A percentile compares a stretch with the other conserved stretches of the same genome.
These are phyloP conservation scores for Coemansia sp. DNA, from an alignment of 192 early-diverging fungal genomes.

Conservation along the genomic window DNA sequence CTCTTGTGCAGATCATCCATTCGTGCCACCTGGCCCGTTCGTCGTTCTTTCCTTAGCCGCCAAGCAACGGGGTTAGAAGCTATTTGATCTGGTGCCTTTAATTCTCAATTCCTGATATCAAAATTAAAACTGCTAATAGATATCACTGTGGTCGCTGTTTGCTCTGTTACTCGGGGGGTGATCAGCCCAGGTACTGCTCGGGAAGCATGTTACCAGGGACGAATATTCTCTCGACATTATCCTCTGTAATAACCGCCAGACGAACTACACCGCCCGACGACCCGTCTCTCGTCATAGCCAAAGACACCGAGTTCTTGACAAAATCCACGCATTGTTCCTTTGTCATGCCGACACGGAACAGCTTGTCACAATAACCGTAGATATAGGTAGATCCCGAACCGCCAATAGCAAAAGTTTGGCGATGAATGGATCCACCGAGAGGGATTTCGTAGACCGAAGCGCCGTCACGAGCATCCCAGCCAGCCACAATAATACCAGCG, in stretches of 20 bases:
- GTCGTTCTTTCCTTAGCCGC: background rate
- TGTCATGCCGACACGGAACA: slow-evolving; percentile 80
- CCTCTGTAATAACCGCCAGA: slow-evolving; percentile 89
- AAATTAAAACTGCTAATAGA: background rate
- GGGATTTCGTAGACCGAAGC: slow-evolving; percentile 89
- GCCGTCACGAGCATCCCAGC: slow-evolving; percentile 93
- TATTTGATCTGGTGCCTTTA: background rate
- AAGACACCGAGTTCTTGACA: slow-evolving; percentile 91
- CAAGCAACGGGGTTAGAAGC: background rate
- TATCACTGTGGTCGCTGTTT: background rate
- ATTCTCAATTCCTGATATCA: background rate
- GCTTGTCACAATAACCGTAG: slow-evolving; percentile 97
- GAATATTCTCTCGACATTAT: slow-evolving; percentile 88
- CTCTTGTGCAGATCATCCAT: background rate
- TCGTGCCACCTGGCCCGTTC: slow-evolving; percentile 4
- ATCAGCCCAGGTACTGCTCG: slow-evolving; percentile 42
- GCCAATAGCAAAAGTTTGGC: slow-evolving; percentile 90
- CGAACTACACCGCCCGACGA: slow-evolving; percentile 97
- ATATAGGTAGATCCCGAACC: slow-evolving; percentile 97
- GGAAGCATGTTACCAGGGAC: slow-evolving; percentile 82
- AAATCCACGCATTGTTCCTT: slow-evolving; percentile 89
- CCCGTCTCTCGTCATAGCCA: slow-evolving; percentile 96
- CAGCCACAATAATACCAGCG: slow-evolving; percentile 97
- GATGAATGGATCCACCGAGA: slow-evolving; percentile 91
- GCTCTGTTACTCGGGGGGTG: background rate